Percentiles rank a stretch among this genome's conserved stretches.
phyloP scores from a whole-genome alignment of 139 green algal genomes.

The Auxenochlorella protothecoides region DNA sequence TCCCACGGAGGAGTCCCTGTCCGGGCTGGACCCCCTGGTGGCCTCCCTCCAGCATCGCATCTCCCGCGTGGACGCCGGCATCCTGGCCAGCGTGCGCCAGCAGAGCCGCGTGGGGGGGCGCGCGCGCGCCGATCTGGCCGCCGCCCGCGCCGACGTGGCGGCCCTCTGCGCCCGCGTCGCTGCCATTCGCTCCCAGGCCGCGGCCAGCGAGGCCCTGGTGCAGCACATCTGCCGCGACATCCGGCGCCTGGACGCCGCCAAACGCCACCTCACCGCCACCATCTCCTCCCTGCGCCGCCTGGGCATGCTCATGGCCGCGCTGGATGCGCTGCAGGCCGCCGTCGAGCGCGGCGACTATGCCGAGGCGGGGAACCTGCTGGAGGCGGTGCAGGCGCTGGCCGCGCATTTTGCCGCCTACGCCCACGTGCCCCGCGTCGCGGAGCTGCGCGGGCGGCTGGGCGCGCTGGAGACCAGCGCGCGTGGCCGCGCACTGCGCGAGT shows the following conservation, averaged over 20 bases:
- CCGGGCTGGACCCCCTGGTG: constrained; percentile 67
- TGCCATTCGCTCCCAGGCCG: constrained; percentile 84
- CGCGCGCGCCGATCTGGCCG: constrained; percentile 49
- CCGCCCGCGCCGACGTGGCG: constrained; percentile 54
- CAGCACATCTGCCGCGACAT: constrained; percentile 82
- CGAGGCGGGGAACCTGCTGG: constrained; percentile 82
- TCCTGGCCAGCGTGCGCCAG: constrained; percentile 72
- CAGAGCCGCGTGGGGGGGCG: constrained; percentile 62
- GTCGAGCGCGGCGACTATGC: constrained; percentile 69
- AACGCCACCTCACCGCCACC: constrained; percentile 87
- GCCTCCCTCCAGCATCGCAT: constrained; percentile 69
- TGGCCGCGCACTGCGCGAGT: constrained; percentile 38
- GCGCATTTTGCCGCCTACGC: constrained; percentile 83
- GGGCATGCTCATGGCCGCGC: constrained; percentile 83
- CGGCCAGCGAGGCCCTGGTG: constrained; percentile 87
- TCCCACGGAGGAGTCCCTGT: constrained; percentile 69
- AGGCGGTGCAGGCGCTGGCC: constrained; percentile 86
- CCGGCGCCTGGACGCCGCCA: constrained; percentile 91
- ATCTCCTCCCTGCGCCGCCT: constrained; percentile 90
- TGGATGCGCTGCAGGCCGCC: constrained; percentile 52
- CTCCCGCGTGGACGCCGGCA: constrained; percentile 75
- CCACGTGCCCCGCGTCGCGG: constrained; percentile 67
- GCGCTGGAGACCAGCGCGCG: constrained; percentile 36
- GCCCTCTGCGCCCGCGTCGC: constrained; percentile 68
- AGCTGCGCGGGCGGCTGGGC: constrained; percentile 52